phyloP scores from a whole-genome alignment of 73 alveolate genomes.

The Uronychia setigera region DNA sequence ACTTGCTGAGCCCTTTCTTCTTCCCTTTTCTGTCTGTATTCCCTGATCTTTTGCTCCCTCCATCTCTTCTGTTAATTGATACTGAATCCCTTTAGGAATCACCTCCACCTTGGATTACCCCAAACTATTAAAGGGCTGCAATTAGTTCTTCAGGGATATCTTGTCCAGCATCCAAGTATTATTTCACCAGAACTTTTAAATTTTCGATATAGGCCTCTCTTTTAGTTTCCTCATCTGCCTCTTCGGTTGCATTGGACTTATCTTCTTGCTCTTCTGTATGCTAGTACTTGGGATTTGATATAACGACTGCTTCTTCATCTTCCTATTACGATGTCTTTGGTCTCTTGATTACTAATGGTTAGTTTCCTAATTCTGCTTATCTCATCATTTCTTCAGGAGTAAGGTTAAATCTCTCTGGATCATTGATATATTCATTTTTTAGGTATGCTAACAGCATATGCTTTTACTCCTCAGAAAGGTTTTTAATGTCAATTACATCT shows the following conservation, averaged over 20 bases:
- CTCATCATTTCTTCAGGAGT: background rate
- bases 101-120: background rate
- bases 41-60: too few species aligned
- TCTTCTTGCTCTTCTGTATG: background rate
- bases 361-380: background rate
- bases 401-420: background rate
- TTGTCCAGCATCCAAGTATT: background rate
- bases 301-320: background rate
- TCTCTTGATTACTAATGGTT: background rate
- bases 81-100: too few species aligned
- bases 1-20: background rate
- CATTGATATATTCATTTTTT: background rate
- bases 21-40: background rate
- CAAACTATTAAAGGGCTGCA: background rate
- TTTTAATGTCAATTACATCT: background rate
- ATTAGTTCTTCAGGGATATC: background rate
- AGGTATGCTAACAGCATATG: background rate
- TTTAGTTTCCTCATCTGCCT: too few species aligned
- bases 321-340: background rate
- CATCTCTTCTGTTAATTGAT: too few species aligned
- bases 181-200: background rate
- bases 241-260: background rate
- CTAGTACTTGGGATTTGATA: background rate
- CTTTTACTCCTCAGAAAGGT: background rate
- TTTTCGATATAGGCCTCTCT: background rate